A percentile compares a stretch with the other conserved stretches of the same genome.
These are phyloP conservation scores for Aspergillus pseudotamarii DNA, from an alignment of 2,329 filamentous ascomycete genomes.

Conservation along the genomic window DNA sequence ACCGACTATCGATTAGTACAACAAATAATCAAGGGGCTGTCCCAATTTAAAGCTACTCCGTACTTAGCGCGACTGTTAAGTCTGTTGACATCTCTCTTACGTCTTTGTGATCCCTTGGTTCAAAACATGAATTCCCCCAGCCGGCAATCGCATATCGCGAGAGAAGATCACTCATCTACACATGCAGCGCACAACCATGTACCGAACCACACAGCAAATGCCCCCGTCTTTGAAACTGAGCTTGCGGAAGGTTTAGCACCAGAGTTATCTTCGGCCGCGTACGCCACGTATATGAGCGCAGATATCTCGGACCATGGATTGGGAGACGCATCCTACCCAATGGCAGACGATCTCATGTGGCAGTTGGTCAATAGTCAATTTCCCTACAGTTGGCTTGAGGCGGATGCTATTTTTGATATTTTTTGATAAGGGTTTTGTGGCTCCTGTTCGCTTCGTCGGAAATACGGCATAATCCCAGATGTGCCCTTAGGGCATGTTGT, in stretches of 20 bases:
- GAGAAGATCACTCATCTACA: background rate
- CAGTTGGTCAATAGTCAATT: constrained; percentile 26
- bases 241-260: no score
- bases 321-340: background rate
- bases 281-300: background rate
- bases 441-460: background rate
- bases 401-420: background rate
- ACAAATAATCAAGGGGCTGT: constrained; percentile 19
- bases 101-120: constrained; percentile 9
- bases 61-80: constrained; percentile 21
- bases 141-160: background rate
- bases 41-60: constrained; percentile 21
- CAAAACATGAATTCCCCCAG: background rate
- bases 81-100: constrained; percentile 18
- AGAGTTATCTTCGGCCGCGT: background rate
- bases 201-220: background rate
- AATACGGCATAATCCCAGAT: background rate
- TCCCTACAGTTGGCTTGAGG: constrained; percentile 19
- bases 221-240: background rate
- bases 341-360: constrained; percentile 25
- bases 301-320: background rate
- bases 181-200: background rate
- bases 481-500: background rate
- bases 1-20: constrained; percentile 24
- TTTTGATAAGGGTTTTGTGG: background rate